Base-by-base conservation (phyloP, 148 eudicot genomes). In the Persicaria maculosa region DNA sequence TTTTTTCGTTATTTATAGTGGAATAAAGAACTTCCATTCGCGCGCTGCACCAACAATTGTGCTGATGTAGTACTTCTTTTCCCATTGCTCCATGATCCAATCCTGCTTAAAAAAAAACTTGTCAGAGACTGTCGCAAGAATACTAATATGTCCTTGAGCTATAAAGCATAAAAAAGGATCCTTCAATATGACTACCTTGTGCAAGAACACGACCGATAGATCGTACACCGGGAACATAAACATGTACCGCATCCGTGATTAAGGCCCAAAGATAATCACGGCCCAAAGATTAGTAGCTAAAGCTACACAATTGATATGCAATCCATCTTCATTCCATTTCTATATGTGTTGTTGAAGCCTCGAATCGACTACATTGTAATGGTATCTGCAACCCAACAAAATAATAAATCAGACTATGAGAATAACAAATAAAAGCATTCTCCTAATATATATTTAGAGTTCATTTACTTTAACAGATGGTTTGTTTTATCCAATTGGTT, bases 241-340 rank as follows among this genome's bases (percentile, higher is more conserved):
- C 93, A 93, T 14, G 93, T 91, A 77, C 93, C 10, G 97, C 97
- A 81, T 91, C 97, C 97, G 89, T 91, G 53, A 89, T 91, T 68
- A 91, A 72, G 80, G 97, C 97, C 97, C 97, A 89, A 50, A 91
- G 88, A 81, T 83, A n/a, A n/a, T n/a, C n/a, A n/a, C n/a, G 80
- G 97, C 97, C 97, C 97, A 89, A 50, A 91, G 88, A 81, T 83
- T 91, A 16, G 93, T 73, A 44, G 97, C 79, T 6, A 92, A 91
- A 58, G 97, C 91, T 72, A 91, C 94, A 83, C 94, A 89, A 72
- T 94, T 91, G 72, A 91, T 88, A 68, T 81, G 85, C 52, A 91
- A 77, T 68, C 92, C 92, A 79, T 91, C 97, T 86, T 89, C 97
- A 71, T 85, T 83, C 40, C 94, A 94, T 79, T 91, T 91, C 53